Evolutionary conservation across 2,329 filamentous ascomycete species (phyloP).

Genomic region (Elsinoe ampelina): DNA sequence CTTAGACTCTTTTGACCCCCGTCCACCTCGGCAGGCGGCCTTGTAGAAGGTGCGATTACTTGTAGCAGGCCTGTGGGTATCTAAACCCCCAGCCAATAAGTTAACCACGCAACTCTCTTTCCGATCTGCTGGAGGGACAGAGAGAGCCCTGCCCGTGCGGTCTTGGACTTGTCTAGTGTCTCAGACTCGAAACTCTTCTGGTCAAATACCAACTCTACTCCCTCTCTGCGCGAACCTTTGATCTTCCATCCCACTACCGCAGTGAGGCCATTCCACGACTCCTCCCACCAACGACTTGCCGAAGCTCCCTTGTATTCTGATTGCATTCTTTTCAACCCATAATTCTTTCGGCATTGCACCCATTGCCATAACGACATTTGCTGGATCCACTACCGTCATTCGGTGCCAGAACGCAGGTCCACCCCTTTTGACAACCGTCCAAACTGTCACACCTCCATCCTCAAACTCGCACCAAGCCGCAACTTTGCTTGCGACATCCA

Average conservation of each 20-base stretch:
- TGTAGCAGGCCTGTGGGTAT: conserved; percentile 1
- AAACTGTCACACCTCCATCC: not conserved
- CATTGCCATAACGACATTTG: not conserved
- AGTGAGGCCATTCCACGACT: not conserved
- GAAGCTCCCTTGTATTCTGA: not conserved
- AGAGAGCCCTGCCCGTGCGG: not conserved
- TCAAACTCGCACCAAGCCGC: not conserved
- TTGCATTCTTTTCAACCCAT: not conserved
- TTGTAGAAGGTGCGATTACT: not conserved
- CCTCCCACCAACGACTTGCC: not conserved
- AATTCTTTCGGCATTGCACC: not conserved
- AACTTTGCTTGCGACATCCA: conserved; percentile 2
- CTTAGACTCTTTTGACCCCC: not conserved
- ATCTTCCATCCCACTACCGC: not conserved
- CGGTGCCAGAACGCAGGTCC: not conserved
- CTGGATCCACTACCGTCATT: conserved; percentile 3
- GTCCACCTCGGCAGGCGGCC: not conserved
- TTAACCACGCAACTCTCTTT: conserved; percentile 1
- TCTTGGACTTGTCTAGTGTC: conserved; percentile 8
- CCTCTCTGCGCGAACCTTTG: not conserved
- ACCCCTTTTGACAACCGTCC: conserved; percentile 4
- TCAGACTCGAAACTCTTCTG: conserved; percentile 9
- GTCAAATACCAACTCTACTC: not conserved
- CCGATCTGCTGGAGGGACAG: not conserved
- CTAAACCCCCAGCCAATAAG: not conserved